A percentile compares a stretch with the other conserved stretches of the same genome.
Evolutionary conservation across 2,329 filamentous ascomycete species (phyloP).

Genomic region (Aspergillus calidoustus): DNA sequence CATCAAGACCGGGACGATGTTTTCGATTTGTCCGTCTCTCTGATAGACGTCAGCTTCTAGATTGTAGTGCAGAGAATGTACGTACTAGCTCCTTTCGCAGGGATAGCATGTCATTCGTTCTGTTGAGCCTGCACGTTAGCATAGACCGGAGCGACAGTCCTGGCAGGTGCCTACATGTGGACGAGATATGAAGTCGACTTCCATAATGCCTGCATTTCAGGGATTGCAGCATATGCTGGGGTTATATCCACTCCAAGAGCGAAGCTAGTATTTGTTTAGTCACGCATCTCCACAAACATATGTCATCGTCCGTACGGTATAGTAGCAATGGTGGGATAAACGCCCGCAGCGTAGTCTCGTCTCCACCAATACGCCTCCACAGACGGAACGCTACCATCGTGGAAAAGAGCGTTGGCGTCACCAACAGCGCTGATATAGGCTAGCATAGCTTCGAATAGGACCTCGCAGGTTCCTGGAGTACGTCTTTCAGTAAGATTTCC

Average conservation of each 20-base stretch:
- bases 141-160: not conserved
- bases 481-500: not conserved
- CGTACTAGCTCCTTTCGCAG: slow-evolving; percentile 18
- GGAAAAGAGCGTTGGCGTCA: not conserved
- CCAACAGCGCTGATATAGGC: not conserved
- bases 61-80: not conserved
- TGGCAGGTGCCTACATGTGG: slow-evolving; percentile 12
- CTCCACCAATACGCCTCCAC: slow-evolving; percentile 14
- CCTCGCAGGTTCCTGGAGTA: not conserved
- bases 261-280: not conserved
- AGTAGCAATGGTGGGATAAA: slow-evolving; percentile 19
- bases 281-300: no score
- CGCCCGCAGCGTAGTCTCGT: slow-evolving; percentile 14
- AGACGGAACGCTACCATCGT: slow-evolving; percentile 2
- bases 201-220: slow-evolving; percentile 10
- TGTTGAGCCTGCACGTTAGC: not conserved
- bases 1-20: slow-evolving; percentile 1
- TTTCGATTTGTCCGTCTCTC: slow-evolving; percentile 6
- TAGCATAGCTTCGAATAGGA: not conserved
- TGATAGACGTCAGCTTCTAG: not conserved
- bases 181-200: slow-evolving; percentile 19
- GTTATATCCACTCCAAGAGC: slow-evolving; percentile 11
- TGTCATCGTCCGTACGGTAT: slow-evolving; percentile 8
- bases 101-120: slow-evolving; percentile 22
- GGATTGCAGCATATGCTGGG: not conserved